Base-by-base conservation (phyloP, 331 rosid species). In the Rhamnella rubrinervis region DNA sequence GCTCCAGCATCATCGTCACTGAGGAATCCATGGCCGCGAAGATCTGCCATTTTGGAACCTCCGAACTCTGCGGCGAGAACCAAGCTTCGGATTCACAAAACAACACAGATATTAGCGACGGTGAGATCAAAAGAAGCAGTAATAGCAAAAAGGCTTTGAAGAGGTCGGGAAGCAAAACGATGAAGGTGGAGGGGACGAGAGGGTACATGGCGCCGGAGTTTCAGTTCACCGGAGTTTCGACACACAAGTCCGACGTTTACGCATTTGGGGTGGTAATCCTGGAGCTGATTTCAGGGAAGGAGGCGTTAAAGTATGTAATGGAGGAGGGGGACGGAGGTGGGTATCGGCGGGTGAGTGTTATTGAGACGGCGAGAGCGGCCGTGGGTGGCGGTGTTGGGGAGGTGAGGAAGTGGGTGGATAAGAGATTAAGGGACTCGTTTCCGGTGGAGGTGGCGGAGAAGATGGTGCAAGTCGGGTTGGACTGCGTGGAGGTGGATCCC, bases 151-250 rank as follows among this genome's bases (percentile, higher is more conserved):
- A 14, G 57, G 65, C 9, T 7, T 4, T 74, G 69, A 72, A 56
- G 59, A 83, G 74, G 8, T 79, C 89, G 13, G 78, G 84, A 23
- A 76, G 81, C 49, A 68, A 82, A 31, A 77, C 72, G 62, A 52
- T 75, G 76, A 93, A 80, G 58, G 19, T 93, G 21, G 89, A 93
- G 61, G 98, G 98, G 53, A 88, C 91, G 56, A 76, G 95, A 31
- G 98, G 97, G 6, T 91, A 91, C 68, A 93, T 93, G 90, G 84
- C 98, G 71, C 96, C 98, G 81, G 98, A 93, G 78, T 80, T 88
- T 61, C 89, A 57, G 62, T 1, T 50, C 0, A 79, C 73, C 15
- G 98, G 97, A 18, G 63, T 70, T 1, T 85, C 85, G 65, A 87
- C 96, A 56, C 89, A 85, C 82, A 87, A 85, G 66, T 74, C 82